Evolutionary conservation across 306 rosid genomes (phyloP).

Genomic region (Pterocarpus macrocarpus): DNA sequence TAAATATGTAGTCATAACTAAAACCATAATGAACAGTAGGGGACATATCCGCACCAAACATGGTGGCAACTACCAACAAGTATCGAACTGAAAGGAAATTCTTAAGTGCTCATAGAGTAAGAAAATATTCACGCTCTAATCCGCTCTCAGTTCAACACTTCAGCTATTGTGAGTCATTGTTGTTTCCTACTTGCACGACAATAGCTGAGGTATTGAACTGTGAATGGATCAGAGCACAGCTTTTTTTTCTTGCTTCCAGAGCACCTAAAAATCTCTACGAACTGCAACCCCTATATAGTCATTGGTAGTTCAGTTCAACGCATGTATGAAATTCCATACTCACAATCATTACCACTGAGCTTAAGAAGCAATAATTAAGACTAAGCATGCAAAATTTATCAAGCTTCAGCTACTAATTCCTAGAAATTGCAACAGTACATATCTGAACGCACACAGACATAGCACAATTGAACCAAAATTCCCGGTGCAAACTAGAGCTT

Average conservation of each 20-base stretch:
- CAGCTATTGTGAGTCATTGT: no score
- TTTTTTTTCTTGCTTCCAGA: no score
- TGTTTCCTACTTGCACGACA: no score
- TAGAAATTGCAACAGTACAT: neutral
- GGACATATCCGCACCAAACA: neutral
- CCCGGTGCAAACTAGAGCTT: constrained; percentile 11
- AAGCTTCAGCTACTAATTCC: constrained; percentile 9
- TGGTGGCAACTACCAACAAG: neutral
- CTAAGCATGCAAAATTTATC: constrained; percentile 19
- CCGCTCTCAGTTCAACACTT: no score
- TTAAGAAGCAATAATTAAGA: constrained; percentile 13
- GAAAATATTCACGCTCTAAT: no score
- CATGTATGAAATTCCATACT: constrained; percentile 13
- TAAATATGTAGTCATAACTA: constrained; percentile 24
- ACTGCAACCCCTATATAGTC: neutral
- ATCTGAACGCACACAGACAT: neutral
- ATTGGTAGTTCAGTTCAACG: neutral
- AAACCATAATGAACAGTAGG: constrained; percentile 10
- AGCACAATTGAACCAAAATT: neutral
- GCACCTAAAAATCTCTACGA: no score
- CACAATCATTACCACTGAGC: neutral
- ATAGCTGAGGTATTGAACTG: no score
- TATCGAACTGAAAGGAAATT: neutral
- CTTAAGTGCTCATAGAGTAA: no score
- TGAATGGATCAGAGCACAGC: no score